Conservation (phyloP, 1,284 basidiomycete species). For the Taiwanofungus camphoratus region DNA sequence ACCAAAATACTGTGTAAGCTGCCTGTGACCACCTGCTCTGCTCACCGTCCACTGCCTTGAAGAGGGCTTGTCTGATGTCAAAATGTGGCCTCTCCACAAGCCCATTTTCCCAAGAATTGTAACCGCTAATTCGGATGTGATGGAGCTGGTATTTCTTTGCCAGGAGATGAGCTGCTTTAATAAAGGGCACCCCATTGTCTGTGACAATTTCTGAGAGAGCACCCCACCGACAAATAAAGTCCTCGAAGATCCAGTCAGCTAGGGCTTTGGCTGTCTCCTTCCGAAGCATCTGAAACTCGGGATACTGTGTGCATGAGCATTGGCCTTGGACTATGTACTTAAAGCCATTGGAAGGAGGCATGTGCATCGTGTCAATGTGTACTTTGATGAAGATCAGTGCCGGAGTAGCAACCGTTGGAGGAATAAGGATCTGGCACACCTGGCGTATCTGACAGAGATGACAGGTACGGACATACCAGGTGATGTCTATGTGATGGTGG, state of each 20-base stretch:
- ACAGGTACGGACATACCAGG: conserved; percentile 26
- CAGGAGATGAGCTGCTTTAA: conserved; percentile 28
- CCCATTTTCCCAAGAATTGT: too few species aligned
- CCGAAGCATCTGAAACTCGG: conserved; percentile 18
- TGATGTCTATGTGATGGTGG: conserved; percentile 12
- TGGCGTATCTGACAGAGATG: conserved; percentile 30
- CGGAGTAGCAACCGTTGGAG: conserved; percentile 26
- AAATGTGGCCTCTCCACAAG: conserved; percentile 33
- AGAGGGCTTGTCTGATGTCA: too few species aligned
- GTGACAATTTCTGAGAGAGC: conserved; percentile 18
- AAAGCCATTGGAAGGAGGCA: conserved; percentile 3
- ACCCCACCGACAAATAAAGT: conserved; percentile 22
- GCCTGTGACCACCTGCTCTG: conserved; percentile 30
- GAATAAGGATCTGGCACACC: conserved; percentile 23
- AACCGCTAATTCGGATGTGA: too few species aligned
- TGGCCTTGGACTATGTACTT: conserved; percentile 16
- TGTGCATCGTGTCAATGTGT: conserved; percentile 28
- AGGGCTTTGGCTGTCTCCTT: conserved; percentile 8
- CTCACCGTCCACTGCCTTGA: conserved; percentile 33
- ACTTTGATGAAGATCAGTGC: conserved; percentile 29
- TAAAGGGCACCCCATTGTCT: conserved; percentile 24
- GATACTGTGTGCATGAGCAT: conserved; percentile 11
- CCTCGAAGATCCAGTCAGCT: conserved; percentile 21
- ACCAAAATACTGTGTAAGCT: conserved; percentile 33
- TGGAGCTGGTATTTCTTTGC: conserved; percentile 29